Percentiles rank a stretch among this genome's conserved stretches.
phyloP scores from a whole-genome alignment of 1,284 basidiomycete species.

The Leccinum angustisporum region DNA sequence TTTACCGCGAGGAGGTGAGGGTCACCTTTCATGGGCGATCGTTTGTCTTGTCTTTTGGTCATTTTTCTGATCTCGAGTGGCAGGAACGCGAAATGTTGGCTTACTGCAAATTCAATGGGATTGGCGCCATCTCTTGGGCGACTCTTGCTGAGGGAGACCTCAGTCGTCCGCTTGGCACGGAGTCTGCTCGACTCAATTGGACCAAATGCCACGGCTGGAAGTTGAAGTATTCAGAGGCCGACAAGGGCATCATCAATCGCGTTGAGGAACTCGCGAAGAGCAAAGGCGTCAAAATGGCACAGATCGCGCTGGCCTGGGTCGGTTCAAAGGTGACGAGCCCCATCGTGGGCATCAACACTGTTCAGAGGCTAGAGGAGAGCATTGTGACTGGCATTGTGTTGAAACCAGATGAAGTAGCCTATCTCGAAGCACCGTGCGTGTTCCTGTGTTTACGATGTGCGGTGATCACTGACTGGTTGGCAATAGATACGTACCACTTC shows the following conservation, averaged over 20 bases:
- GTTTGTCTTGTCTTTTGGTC: neutral
- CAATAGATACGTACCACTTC: too few species aligned
- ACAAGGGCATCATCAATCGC: constrained; percentile 36
- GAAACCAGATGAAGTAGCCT: neutral
- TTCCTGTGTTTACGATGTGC: too few species aligned
- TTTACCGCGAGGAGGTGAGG: neutral
- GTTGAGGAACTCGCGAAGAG: constrained; percentile 42
- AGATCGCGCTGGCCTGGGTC: neutral
- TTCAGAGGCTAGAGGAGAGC: neutral
- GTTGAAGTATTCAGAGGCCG: constrained; percentile 28
- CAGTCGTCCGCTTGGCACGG: constrained; percentile 13
- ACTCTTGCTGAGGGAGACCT: constrained; percentile 39
- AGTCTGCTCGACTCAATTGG: constrained; percentile 24
- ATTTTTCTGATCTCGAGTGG: neutral
- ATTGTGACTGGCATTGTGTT: neutral
- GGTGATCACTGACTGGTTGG: too few species aligned
- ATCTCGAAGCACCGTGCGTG: too few species aligned
- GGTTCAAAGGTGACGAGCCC: constrained; percentile 39
- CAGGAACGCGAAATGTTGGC: neutral
- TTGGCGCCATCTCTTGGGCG: constrained; percentile 34
- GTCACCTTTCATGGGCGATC: neutral
- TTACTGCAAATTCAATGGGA: neutral
- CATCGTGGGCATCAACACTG: constrained; percentile 33
- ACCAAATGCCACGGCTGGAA: constrained; percentile 29
- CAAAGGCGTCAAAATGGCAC: constrained; percentile 16